phyloP scores from a whole-genome alignment of 495 filamentous ascomycete species.

The Podospora anserina region DNA sequence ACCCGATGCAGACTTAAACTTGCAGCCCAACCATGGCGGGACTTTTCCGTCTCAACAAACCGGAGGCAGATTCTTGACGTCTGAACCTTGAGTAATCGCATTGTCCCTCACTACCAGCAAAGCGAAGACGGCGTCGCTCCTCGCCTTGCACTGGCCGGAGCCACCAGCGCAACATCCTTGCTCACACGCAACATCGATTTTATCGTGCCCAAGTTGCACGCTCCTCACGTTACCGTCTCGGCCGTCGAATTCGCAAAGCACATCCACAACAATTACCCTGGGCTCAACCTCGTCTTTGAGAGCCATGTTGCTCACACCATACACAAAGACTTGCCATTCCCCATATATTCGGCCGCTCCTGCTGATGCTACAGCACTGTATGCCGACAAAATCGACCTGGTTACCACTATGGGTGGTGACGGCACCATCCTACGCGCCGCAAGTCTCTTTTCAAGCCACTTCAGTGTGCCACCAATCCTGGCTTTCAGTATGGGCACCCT shows the following conservation, averaged over 20 bases:
- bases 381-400: conserved; percentile 73
- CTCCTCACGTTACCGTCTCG: conserved; percentile 64
- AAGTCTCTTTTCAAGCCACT: conserved; percentile 80
- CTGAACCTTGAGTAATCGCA: conserved; percentile 51
- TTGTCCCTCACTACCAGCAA: conserved; percentile 50
- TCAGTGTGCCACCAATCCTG: conserved; percentile 83
- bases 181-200: too few relatives aligned
- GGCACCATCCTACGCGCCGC: conserved; percentile 91
- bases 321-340: conserved; percentile 70
- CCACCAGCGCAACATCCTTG: conserved; percentile 87
- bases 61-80: conserved; percentile 49
- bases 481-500: conserved; percentile 96
- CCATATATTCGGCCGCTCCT: conserved; percentile 64
- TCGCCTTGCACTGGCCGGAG: conserved; percentile 81
- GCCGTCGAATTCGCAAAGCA: conserved; percentile 80
- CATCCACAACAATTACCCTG: conserved; percentile 73
- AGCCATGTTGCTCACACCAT: conserved; percentile 66
- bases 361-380: conserved; percentile 33
- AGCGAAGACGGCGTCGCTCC: conserved; percentile 54
- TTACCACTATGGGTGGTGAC: conserved; percentile 87
- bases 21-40: conserved; percentile 23
- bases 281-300: conserved; percentile 79
- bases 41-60: conserved; percentile 45
- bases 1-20: background rate
- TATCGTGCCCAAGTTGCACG: conserved; percentile 83